Evolutionary conservation across 2,329 filamentous ascomycete species (phyloP), one percentile per base, ranked within the genome.

Genomic region (Phoma herbarum): DNA sequence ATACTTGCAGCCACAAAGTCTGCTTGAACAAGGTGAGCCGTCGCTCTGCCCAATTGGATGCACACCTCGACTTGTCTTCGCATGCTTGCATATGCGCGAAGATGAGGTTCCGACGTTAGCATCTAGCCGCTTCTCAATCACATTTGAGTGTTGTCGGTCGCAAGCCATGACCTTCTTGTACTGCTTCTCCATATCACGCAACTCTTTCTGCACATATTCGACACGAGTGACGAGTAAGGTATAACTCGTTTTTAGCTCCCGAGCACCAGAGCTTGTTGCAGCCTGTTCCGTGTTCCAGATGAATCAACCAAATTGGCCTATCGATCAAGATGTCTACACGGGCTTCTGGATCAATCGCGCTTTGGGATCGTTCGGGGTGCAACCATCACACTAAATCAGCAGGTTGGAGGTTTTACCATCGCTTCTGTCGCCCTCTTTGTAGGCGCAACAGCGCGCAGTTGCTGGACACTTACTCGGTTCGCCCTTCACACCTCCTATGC

Each of bases 371-470:
- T 26, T 8, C 29, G 46, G 12, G 68, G 66, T 1, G 50, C 59
- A 1, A 70, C 67, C 3, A 33, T 67, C 2, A 71, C 67, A 2
- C 49, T 71, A 0, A 22, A 42, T 12, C 48, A 54, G 2, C 41
- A 54, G 9, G 35, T 33, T 12, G 64, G 68, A 9, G 57, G 39
- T 5, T 28, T 69, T 2, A 20, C 67, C 0, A 64, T 70, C 22
- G 61, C 67, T 0, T 70, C 71, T 33, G 48, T 68, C 9, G 67
- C 68, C 31, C 43, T 68, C 5, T 71, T 53, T 23, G 52, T 68
- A 0, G 55, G 56, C 4, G 29, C 55, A 1, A 44, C 60, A 8
- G 64, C 61, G 1, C 47, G 56, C 7, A 57, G 61, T 26, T 55
- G 64, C 16, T 69, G 66, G 67, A 61, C 48, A 6, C 47, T 70